Conservation (phyloP, 768 basidiomycete species). For the Kwoniella sp. region DNA sequence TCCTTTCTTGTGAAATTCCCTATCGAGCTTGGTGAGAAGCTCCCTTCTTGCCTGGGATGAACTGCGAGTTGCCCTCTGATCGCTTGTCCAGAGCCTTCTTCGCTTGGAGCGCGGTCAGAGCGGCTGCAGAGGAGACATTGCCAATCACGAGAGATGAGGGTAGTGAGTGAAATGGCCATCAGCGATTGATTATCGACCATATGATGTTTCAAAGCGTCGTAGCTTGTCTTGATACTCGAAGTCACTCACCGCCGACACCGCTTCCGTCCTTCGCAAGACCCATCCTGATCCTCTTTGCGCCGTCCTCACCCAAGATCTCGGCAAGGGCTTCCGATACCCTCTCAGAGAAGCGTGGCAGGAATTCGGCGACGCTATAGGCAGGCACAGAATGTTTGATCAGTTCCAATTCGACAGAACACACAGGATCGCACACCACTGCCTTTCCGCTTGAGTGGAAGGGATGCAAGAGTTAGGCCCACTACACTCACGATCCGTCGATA, state of each 20-base stretch:
- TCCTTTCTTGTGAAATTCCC: background rate
- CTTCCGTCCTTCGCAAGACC: slow-evolving; percentile 97
- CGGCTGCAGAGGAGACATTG: slow-evolving; percentile 63
- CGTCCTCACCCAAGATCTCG: slow-evolving; percentile 74
- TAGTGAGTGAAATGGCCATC: background rate
- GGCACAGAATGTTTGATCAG: background rate
- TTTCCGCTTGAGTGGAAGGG: background rate
- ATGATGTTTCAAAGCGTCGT: too few relatives aligned
- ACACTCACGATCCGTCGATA: slow-evolving; percentile 81
- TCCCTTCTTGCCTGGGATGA: slow-evolving; percentile 19
- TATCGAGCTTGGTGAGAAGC: slow-evolving; percentile 3
- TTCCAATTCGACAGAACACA: too few relatives aligned
- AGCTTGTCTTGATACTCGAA: background rate
- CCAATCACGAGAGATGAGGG: slow-evolving; percentile 60
- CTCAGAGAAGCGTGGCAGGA: slow-evolving; percentile 83
- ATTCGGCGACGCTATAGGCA: slow-evolving; percentile 73
- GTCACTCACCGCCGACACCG: slow-evolving; percentile 84
- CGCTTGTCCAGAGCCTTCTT: slow-evolving; percentile 60
- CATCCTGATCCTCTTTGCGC: slow-evolving; percentile 78
- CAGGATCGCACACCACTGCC: background rate
- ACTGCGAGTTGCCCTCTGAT: slow-evolving; percentile 17
- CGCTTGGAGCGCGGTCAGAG: slow-evolving; percentile 81
- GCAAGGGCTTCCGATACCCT: slow-evolving; percentile 73
- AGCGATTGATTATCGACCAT: background rate
- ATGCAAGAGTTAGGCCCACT: background rate